Conservation (phyloP, 768 basidiomycete species). For the Neoboletus brunneissimus region DNA sequence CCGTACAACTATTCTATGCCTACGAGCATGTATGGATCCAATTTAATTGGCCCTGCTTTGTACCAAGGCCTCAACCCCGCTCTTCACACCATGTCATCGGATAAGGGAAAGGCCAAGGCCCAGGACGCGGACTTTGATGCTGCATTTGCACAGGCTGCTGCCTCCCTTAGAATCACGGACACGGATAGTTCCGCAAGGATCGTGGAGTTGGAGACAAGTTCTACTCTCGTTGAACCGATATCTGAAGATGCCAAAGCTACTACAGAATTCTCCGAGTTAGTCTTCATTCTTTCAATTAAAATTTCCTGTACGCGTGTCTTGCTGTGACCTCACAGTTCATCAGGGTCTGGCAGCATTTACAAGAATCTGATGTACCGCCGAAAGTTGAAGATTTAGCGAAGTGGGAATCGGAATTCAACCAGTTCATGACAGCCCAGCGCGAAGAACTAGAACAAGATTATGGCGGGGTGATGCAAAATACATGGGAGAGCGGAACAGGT, state of each 20-base stretch:
- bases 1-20: conserved; percentile 39
- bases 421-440: conserved; percentile 66
- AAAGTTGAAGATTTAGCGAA: conserved; percentile 63
- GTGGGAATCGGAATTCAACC: conserved; percentile 84
- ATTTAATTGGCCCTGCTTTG: conserved; percentile 35
- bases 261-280: conserved; percentile 55
- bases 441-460: conserved; percentile 67
- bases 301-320: background rate
- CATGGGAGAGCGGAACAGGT: conserved; percentile 59
- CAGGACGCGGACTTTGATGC: conserved; percentile 79
- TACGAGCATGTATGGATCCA: conserved; percentile 28
- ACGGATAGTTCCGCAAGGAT: conserved; percentile 44
- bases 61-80: conserved; percentile 31
- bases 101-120: conserved; percentile 77
- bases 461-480: conserved; percentile 56
- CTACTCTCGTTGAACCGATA: conserved; percentile 40
- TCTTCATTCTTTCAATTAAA: conserved; percentile 3
- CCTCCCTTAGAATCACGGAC: conserved; percentile 46
- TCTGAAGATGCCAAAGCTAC: conserved; percentile 30
- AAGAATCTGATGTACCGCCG: conserved; percentile 55
- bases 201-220: conserved; percentile 49
- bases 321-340: background rate
- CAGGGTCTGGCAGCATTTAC: conserved; percentile 64
- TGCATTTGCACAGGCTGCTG: conserved; percentile 69
- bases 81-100: conserved; percentile 20